Evolutionary conservation across 805 yeast genomes (phyloP).

Genomic region (Kregervanrija pseudodelftensis): DNA sequence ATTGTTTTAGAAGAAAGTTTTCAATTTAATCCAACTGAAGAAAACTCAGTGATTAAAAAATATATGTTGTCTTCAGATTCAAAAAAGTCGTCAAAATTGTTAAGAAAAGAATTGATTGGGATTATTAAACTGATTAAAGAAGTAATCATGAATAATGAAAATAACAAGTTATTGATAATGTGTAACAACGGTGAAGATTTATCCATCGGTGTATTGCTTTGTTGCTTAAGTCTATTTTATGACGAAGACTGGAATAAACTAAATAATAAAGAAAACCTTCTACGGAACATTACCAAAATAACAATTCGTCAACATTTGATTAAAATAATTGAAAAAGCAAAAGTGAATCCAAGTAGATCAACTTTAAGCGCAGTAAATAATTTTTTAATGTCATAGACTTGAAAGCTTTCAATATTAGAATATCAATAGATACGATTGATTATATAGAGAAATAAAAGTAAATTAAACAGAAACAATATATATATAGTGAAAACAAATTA

Average conservation of each 20-base stretch:
- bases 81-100: constrained; percentile 61
- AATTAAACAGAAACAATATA: background rate
- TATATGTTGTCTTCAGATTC: constrained; percentile 21
- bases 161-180: constrained; percentile 34
- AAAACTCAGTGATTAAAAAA: constrained; percentile 18
- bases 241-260: constrained; percentile 33
- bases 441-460: background rate
- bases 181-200: constrained; percentile 65
- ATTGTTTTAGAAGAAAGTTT: constrained; percentile 14
- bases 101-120: constrained; percentile 41
- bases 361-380: constrained; percentile 68
- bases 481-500: constrained; percentile 1
- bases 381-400: constrained; percentile 37
- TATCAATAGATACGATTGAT: background rate
- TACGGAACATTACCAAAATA: constrained; percentile 10
- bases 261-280: too few species aligned
- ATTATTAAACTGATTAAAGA: constrained; percentile 28
- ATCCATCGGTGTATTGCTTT: constrained; percentile 52
- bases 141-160: background rate
- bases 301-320: constrained; percentile 44
- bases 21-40: background rate
- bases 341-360: constrained; percentile 69
- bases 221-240: constrained; percentile 41
- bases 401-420: background rate
- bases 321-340: constrained; percentile 37